Conservation (phyloP, 495 filamentous ascomycete species). For the Tuber microsphaerosporum region DNA sequence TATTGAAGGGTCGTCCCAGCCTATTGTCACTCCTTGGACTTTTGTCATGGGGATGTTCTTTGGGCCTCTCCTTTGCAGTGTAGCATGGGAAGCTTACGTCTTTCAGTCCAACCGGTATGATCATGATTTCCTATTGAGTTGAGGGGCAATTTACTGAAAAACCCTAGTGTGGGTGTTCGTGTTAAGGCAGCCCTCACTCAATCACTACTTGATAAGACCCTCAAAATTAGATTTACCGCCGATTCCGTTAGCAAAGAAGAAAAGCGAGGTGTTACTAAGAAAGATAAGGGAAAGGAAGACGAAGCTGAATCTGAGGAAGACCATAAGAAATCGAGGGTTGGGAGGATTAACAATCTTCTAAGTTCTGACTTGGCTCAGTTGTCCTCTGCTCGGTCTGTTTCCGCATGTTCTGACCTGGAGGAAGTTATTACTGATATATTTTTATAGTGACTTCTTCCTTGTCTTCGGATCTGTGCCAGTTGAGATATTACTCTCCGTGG, state of each 20-base stretch:
- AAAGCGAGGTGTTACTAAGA: background rate
- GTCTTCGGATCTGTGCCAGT: constrained; percentile 37
- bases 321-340: constrained; percentile 14
- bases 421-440: background rate
- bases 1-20: constrained; percentile 34
- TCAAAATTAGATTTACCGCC: constrained; percentile 36
- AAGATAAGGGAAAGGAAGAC: background rate
- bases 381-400: constrained; percentile 18
- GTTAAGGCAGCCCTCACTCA: constrained; percentile 40
- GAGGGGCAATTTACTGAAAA: constrained; percentile 4
- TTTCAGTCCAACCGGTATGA: constrained; percentile 33
- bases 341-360: constrained; percentile 32
- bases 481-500: constrained; percentile 33
- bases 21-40: constrained; percentile 35
- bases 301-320: constrained; percentile 6
- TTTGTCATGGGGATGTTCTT: constrained; percentile 37
- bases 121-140: background rate
- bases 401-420: background rate
- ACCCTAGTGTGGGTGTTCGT: constrained; percentile 29
- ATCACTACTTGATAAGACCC: constrained; percentile 33
- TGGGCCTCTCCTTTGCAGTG: constrained; percentile 27
- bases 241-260: constrained; percentile 26
- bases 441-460: constrained; percentile 35
- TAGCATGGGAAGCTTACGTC: constrained; percentile 31
- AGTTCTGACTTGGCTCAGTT: constrained; percentile 25